Conservation (phyloP, 2,329 filamentous ascomycete genomes). For the Pseudopyricularia cyperi region DNA sequence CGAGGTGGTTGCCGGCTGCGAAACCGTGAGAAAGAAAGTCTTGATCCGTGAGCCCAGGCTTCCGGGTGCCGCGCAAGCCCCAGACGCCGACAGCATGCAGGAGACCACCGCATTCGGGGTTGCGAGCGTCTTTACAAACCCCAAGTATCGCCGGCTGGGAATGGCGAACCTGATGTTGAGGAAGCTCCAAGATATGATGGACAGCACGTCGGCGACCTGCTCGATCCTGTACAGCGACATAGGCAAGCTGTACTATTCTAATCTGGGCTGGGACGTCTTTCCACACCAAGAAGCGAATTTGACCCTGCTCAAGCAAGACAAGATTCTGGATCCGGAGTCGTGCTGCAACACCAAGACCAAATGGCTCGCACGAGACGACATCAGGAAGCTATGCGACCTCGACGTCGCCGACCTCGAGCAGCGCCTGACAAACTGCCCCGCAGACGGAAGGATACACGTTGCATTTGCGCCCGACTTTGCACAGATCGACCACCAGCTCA, state of each 20-base stretch:
- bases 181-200: constrained; percentile 19
- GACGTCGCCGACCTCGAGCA: constrained; percentile 14
- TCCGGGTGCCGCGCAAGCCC: neutral
- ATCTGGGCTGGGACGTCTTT: constrained; percentile 20
- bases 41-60: neutral
- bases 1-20: constrained; percentile 21
- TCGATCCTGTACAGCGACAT: constrained; percentile 22
- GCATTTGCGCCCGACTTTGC: constrained; percentile 17
- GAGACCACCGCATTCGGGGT: constrained; percentile 17
- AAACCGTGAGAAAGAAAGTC: constrained; percentile 8
- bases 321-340: neutral
- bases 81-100: constrained; percentile 8
- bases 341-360: constrained; percentile 5
- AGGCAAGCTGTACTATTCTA: constrained; percentile 17
- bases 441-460: constrained; percentile 16
- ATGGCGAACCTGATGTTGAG: constrained; percentile 21
- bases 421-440: constrained; percentile 10
- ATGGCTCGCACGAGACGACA: constrained; percentile 12
- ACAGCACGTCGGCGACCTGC: constrained; percentile 16
- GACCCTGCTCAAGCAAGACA: constrained; percentile 9
- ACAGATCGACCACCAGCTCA: constrained; percentile 19
- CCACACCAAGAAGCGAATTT: constrained; percentile 19
- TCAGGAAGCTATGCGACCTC: constrained; percentile 12
- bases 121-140: constrained; percentile 21
- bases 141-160: constrained; percentile 17